phyloP scores from a whole-genome alignment of 257 asterid species.

The Rauvolfia tetraphylla region DNA sequence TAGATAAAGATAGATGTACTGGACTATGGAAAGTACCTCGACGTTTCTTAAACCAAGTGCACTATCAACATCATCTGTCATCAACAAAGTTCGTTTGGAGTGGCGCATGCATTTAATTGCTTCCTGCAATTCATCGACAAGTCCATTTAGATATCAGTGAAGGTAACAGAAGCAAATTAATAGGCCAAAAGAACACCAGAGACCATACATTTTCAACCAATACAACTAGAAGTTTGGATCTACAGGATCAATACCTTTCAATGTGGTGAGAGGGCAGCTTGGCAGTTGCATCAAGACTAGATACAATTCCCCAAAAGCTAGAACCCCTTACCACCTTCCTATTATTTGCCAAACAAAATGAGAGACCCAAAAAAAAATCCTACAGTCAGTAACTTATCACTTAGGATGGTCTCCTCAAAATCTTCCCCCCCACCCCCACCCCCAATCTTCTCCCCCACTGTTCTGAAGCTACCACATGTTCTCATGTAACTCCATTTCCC shows the following conservation, averaged over 20 bases:
- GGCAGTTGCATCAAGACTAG: neutral
- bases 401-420: too few relatives aligned
- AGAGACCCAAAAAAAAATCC: too few relatives aligned
- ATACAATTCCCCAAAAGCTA: neutral
- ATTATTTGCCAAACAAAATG: neutral
- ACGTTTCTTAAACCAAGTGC: constrained; percentile 82
- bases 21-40: constrained; percentile 45
- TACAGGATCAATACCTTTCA: too few relatives aligned
- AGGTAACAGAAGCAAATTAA: neutral
- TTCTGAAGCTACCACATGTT: too few relatives aligned
- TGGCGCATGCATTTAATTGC: constrained; percentile 98
- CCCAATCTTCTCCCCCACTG: too few relatives aligned
- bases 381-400: too few relatives aligned
- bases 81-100: constrained; percentile 80
- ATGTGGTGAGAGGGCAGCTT: too few relatives aligned
- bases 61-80: constrained; percentile 82
- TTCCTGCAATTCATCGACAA: constrained; percentile 50
- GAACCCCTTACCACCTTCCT: neutral
- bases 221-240: neutral
- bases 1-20: neutral
- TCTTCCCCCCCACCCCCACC: too few relatives aligned
- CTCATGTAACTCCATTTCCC: too few relatives aligned
- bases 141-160: neutral
- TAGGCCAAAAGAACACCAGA: neutral
- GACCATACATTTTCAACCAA: neutral